Percentiles rank a stretch among this genome's conserved stretches.
phyloP scores from a whole-genome alignment of 1,284 basidiomycete species.

The Heliocybe sulcata region DNA sequence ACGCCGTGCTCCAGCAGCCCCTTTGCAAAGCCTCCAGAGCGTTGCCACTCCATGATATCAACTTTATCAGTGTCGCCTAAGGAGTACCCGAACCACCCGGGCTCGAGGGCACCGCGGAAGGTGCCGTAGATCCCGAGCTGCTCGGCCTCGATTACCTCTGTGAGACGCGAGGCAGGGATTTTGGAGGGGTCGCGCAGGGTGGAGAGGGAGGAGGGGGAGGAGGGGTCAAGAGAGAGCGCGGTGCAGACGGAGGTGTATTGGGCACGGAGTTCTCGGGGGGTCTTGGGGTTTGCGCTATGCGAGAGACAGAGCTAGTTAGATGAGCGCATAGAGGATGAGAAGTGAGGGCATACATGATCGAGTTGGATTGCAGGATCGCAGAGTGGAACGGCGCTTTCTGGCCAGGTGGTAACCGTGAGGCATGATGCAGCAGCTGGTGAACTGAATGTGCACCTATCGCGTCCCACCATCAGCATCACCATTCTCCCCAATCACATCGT shows the following conservation, averaged over 20 bases:
- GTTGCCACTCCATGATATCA: slow-evolving; percentile 63
- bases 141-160: slow-evolving; percentile 49
- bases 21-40: slow-evolving; percentile 47
- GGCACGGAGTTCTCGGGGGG: slow-evolving; percentile 43
- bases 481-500: not conserved
- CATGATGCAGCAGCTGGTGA: slow-evolving; percentile 67
- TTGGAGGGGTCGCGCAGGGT: slow-evolving; percentile 41
- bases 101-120: slow-evolving; percentile 60
- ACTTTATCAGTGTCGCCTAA: slow-evolving; percentile 18
- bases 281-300: slow-evolving; percentile 42
- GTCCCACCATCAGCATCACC: not conserved
- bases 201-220: slow-evolving; percentile 35
- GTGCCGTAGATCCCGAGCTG: slow-evolving; percentile 46
- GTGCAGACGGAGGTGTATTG: slow-evolving; percentile 59
- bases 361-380: slow-evolving; percentile 65
- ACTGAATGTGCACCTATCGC: slow-evolving; percentile 61
- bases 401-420: slow-evolving; percentile 53
- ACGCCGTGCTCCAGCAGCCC: slow-evolving; percentile 53
- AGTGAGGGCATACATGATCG: slow-evolving; percentile 44
- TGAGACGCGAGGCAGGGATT: slow-evolving; percentile 42
- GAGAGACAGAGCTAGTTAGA: not conserved
- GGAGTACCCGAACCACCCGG: slow-evolving; percentile 39
- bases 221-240: slow-evolving; percentile 47
- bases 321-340: not conserved
- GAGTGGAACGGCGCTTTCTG: slow-evolving; percentile 55